Percentiles rank a stretch among this genome's conserved stretches.
Evolutionary conservation across 2,329 filamentous ascomycete genomes (phyloP).

Genomic region (Hypocrella siamensis): DNA sequence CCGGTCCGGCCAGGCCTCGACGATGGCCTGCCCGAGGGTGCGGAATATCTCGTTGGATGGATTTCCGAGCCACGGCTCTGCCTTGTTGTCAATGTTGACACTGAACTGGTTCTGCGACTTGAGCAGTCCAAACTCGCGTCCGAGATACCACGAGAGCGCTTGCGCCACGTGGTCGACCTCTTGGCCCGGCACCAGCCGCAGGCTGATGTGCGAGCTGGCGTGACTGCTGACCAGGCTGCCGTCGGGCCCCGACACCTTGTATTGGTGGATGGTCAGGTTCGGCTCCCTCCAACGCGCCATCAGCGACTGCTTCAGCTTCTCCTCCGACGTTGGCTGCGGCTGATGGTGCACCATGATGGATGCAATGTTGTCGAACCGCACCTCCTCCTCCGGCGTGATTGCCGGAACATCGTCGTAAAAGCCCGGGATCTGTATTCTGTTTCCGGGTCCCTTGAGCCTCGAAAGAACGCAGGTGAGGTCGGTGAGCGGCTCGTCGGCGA

Average conservation of each 20-base stretch:
- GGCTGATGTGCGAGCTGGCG: constrained; percentile 74
- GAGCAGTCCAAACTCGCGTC: constrained; percentile 55
- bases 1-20: constrained; percentile 63
- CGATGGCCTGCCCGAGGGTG: constrained; percentile 71
- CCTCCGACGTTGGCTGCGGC: constrained; percentile 40
- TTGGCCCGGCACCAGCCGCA: constrained; percentile 88
- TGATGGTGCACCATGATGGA: constrained; percentile 59
- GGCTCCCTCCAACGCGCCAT: constrained; percentile 95
- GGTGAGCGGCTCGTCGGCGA: constrained; percentile 82
- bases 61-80: constrained; percentile 92
- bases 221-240: constrained; percentile 83
- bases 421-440: constrained; percentile 67
- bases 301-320: constrained; percentile 64
- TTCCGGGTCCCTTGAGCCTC: constrained; percentile 66
- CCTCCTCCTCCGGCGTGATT: constrained; percentile 59
- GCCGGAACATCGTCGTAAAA: constrained; percentile 79
- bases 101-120: constrained; percentile 68
- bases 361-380: constrained; percentile 72
- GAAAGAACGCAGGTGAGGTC: constrained; percentile 75
- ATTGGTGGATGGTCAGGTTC: constrained; percentile 82
- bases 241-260: constrained; percentile 84
- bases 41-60: constrained; percentile 82
- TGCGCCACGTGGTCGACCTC: constrained; percentile 64
- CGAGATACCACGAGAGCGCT: constrained; percentile 50
- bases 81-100: constrained; percentile 79